Percentiles rank a stretch among this genome's conserved stretches.
These are phyloP conservation scores for Fusarium virguliforme DNA, from an alignment of 2,329 filamentous ascomycete species.

Conservation along the genomic window DNA sequence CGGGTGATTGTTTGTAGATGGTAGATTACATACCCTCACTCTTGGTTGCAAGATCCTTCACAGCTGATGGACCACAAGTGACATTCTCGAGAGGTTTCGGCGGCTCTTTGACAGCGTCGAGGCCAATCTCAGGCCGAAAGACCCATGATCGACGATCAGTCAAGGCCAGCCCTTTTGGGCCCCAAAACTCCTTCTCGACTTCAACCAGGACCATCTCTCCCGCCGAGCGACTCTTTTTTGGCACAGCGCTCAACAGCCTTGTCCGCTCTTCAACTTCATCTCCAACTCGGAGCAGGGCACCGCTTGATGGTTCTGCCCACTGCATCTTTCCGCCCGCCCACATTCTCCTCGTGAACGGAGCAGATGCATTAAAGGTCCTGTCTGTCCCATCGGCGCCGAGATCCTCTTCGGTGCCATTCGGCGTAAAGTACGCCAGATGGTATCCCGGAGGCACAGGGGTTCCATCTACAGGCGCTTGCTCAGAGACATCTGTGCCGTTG, in stretches of 20 bases:
- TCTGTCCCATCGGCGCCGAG: slow-evolving; percentile 75
- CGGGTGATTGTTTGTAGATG: rapidly evolving
- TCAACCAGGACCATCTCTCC: slow-evolving; percentile 77
- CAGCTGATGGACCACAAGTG: slow-evolving; percentile 45
- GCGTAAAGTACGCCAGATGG: slow-evolving; percentile 77
- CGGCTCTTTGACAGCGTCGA: slow-evolving; percentile 29
- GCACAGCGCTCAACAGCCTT: slow-evolving; percentile 66
- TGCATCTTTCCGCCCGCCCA: slow-evolving; percentile 76
- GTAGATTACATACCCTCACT: slow-evolving; percentile 25
- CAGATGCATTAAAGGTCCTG: slow-evolving; percentile 70
- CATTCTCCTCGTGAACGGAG: slow-evolving; percentile 76
- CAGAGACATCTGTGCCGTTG: slow-evolving; percentile 58
- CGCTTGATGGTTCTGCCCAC: slow-evolving; percentile 57
- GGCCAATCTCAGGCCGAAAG: slow-evolving; percentile 59
- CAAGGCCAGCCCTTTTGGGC: slow-evolving; percentile 66
- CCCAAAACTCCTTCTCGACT: slow-evolving; percentile 73
- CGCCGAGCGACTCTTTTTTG: slow-evolving; percentile 70
- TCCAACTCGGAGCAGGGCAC: slow-evolving; percentile 64
- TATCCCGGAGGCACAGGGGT: slow-evolving; percentile 72
- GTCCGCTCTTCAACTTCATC: slow-evolving; percentile 72
- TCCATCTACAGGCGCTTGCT: slow-evolving; percentile 57
- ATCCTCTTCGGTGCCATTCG: slow-evolving; percentile 67
- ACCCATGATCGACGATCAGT: slow-evolving; percentile 70
- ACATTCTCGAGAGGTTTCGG: slow-evolving; percentile 41
- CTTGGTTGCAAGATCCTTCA: slow-evolving; percentile 44